phyloP scores from a whole-genome alignment of 306 rosid genomes.

The Vigna hirtella region DNA sequence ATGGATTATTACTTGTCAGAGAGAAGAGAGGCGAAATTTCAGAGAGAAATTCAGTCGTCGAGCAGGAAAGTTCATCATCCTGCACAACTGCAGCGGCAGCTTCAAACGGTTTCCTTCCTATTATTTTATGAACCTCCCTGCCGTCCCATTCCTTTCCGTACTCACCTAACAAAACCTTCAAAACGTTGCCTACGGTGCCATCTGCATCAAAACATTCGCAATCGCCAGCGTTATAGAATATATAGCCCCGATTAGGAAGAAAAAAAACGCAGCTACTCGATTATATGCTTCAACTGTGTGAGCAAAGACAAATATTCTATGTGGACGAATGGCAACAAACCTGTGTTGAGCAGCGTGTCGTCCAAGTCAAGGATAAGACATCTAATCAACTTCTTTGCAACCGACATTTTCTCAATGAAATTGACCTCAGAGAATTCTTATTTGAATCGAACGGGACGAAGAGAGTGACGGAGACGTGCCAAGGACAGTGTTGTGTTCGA shows the following conservation, averaged over 20 bases:
- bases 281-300: constrained; percentile 3
- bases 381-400: constrained; percentile 51
- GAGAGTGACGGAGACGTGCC: neutral
- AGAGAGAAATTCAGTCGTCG: constrained; percentile 66
- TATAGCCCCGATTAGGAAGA: neutral
- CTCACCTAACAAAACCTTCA: constrained; percentile 60
- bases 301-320: neutral
- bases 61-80: constrained; percentile 82
- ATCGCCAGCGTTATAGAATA: constrained; percentile 7
- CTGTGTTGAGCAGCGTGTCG: constrained; percentile 86
- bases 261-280: no score
- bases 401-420: constrained; percentile 49
- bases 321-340: constrained; percentile 35
- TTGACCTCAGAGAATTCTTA: neutral
- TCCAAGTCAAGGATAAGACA: constrained; percentile 90
- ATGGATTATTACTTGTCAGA: constrained; percentile 61
- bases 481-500: neutral
- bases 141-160: constrained; percentile 90
- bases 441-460: neutral
- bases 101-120: constrained; percentile 79
- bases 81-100: constrained; percentile 70
- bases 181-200: constrained; percentile 67
- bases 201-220: constrained; percentile 56
- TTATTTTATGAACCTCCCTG: constrained; percentile 68
- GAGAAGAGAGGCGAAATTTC: constrained; percentile 67